Conservation (phyloP, 176 grass and related monocot species). For the Avena insularis region DNA sequence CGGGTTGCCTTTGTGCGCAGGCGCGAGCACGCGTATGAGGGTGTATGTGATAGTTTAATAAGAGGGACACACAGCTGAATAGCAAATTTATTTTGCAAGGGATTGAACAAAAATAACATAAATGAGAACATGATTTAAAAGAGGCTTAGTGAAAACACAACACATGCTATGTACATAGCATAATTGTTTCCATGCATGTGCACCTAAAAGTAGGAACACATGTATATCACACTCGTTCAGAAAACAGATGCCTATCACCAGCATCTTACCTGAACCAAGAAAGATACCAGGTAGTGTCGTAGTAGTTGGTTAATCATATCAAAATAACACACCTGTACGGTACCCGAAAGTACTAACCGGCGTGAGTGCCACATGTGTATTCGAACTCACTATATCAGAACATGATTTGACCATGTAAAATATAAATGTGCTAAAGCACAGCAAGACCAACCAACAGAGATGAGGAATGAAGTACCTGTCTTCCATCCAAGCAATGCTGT, state of each 20-base stretch:
- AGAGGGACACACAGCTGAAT: not conserved
- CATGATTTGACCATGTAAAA: constrained; percentile 25
- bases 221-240: not conserved
- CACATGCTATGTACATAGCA: constrained; percentile 20
- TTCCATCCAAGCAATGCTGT: constrained; percentile 97
- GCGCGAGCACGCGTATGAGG: too few species aligned
- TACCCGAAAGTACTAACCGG: constrained; percentile 23
- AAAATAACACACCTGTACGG: not conserved
- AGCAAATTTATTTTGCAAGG: not conserved
- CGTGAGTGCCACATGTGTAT: constrained; percentile 16
- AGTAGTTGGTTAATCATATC: constrained; percentile 40
- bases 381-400: not conserved
- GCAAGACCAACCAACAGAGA: not conserved
- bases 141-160: not conserved
- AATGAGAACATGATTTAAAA: too few species aligned
- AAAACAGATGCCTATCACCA: constrained; percentile 38
- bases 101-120: not conserved
- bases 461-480: constrained; percentile 64
- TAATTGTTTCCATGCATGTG: constrained; percentile 12
- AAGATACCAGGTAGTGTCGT: constrained; percentile 15
- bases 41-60: too few species aligned
- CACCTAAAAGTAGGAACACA: constrained; percentile 45
- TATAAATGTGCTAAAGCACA: constrained; percentile 2
- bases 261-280: constrained; percentile 20
- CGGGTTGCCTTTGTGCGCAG: not conserved